Evolutionary conservation across 805 yeast species (phyloP), one percentile per base, ranked within the genome.

Genomic region (Huiozyma sinensis): DNA sequence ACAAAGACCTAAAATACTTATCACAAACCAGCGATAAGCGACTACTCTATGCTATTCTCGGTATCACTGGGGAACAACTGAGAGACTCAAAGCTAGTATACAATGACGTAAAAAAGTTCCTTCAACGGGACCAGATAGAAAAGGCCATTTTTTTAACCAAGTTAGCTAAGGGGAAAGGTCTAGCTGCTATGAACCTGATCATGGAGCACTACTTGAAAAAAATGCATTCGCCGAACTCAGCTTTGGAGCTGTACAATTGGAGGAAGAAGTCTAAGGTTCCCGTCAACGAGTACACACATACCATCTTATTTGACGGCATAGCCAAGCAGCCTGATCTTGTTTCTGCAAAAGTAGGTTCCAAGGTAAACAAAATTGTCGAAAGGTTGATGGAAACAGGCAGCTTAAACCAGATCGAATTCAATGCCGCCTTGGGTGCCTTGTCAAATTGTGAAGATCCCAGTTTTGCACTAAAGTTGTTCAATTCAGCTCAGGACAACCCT

Each of bases 131-230:
- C 43, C 76, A 74, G 33, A 48, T 68, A 0, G 67, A 65, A 31
- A 73, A 83, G 45, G 89, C 89, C 0, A 45, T 71, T 28, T 67
- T 66, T 50, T 58, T 78, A n/a, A 65, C 73, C 4, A 65, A 69
- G 37, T 48, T 77, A 9, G 76, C 82, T 0, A 60, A 66, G 29
- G 55, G 54, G 2, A 68, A 70, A 33, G 85, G 83, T 7, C 50
- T 68, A 0, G 83, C 78, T 31, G 83, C 77, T 1, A 72, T 77
- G 76, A 83, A 84, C 49, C 68, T 72, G n/a, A 67, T 83, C 0
- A 57, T 78, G 54, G 69, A 72, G 47, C 71, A 76, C 66, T 65
- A 70, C 36, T 60, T 80, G 4, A 57, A 58, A 6, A 53, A 54
- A 0, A 52, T 65, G 7, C 68, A 71, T 2, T 69, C 70, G 24